Evolutionary conservation across 331 rosid genomes (phyloP).

Genomic region (Pyrus hybrid): DNA sequence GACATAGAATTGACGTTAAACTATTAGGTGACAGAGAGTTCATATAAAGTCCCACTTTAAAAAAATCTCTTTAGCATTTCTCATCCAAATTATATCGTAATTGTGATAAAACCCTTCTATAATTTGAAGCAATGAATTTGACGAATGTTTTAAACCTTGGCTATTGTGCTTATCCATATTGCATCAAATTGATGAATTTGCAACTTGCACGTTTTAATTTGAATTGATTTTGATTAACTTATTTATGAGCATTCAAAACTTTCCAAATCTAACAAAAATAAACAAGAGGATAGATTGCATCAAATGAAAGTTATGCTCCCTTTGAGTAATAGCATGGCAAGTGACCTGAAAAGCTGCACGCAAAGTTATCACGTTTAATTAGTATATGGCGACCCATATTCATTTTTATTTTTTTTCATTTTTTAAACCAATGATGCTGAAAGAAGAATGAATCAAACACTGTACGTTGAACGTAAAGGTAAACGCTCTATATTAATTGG

Average conservation of each 20-base stretch:
- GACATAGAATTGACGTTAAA: too few species aligned
- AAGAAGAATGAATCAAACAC: too few species aligned
- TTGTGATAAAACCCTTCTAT: too few species aligned
- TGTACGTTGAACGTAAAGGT: too few species aligned
- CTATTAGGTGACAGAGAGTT: too few species aligned
- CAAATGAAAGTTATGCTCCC: background rate
- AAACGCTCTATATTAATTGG: too few species aligned
- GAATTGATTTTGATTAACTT: background rate
- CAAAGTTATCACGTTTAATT: background rate
- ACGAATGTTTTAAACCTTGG: background rate
- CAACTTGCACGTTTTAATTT: background rate
- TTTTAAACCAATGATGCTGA: too few species aligned
- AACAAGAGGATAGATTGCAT: background rate
- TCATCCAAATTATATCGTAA: too few species aligned
- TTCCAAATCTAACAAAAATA: background rate
- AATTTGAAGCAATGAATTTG: background rate
- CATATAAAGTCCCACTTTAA: too few species aligned
- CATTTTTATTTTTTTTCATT: too few species aligned
- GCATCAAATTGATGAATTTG: background rate
- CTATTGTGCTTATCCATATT: background rate
- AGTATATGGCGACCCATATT: too few species aligned
- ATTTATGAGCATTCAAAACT: background rate
- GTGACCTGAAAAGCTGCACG: background rate
- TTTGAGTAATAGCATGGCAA: background rate
- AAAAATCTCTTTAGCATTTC: too few species aligned